Evolutionary conservation across 257 asterid genomes (phyloP).

Genomic region (Plectranthus barbatus): DNA sequence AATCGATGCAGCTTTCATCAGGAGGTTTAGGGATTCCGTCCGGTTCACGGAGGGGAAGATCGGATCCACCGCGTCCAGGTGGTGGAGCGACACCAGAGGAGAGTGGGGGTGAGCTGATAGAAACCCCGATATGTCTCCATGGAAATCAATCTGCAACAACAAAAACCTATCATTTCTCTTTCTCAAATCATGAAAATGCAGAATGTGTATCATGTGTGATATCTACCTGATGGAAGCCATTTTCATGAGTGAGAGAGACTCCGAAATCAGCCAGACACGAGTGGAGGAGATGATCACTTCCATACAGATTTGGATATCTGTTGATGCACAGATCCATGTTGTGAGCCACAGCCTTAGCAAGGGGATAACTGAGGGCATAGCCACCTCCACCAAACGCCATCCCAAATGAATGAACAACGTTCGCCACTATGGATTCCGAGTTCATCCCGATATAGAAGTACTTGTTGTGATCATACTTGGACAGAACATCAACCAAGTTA

Average conservation of each 20-base stretch:
- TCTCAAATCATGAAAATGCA: neutral
- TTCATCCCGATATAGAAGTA: conserved; percentile 42
- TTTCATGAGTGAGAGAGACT: conserved; percentile 33
- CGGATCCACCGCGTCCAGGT: conserved; percentile 34
- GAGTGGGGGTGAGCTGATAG: conserved; percentile 44
- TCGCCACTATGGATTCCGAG: conserved; percentile 34
- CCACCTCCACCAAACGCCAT: conserved; percentile 53
- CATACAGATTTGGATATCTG: conserved; percentile 28
- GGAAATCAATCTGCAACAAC: conserved; percentile 30
- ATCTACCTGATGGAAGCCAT: conserved; percentile 32
- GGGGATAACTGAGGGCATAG: conserved; percentile 42
- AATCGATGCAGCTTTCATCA: conserved; percentile 25
- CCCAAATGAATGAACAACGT: conserved; percentile 31
- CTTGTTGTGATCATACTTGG: conserved; percentile 36
- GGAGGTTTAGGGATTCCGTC: conserved; percentile 19
- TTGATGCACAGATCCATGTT: conserved; percentile 41
- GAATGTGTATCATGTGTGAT: neutral
- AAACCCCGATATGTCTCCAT: conserved; percentile 30
- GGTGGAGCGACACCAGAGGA: conserved; percentile 42
- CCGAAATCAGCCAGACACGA: conserved; percentile 49
- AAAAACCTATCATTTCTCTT: too few species aligned
- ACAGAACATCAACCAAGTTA: conserved; percentile 30
- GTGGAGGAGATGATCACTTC: conserved; percentile 37
- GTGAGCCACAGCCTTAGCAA: conserved; percentile 41
- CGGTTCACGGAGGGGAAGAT: conserved; percentile 39